Evolutionary conservation across 1,284 basidiomycete species (phyloP).

Genomic region (Apiotrichum montevideense): DNA sequence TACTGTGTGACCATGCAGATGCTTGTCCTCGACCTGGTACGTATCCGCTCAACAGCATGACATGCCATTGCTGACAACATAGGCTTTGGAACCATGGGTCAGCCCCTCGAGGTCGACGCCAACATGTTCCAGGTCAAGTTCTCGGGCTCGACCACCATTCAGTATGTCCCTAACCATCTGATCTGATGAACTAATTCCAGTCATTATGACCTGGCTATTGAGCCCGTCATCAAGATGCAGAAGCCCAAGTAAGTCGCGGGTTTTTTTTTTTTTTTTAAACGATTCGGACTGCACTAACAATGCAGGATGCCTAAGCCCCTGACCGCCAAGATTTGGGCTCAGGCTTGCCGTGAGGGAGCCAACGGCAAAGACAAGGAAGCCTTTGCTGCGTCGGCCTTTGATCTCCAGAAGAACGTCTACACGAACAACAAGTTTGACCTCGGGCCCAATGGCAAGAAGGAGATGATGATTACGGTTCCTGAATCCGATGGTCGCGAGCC

Average conservation of each 20-base stretch:
- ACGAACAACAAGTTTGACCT: constrained; percentile 27
- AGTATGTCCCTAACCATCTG: constrained; percentile 13
- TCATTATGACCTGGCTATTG: constrained; percentile 16
- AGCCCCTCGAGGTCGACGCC: constrained; percentile 32
- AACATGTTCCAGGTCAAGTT: constrained; percentile 42
- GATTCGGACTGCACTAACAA: background rate
- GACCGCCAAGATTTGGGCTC: constrained; percentile 34
- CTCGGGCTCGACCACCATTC: constrained; percentile 21
- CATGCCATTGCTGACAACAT: background rate
- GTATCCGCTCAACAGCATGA: background rate
- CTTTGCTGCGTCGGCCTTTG: constrained; percentile 33
- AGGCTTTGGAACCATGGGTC: constrained; percentile 36
- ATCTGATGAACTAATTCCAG: constrained; percentile 9
- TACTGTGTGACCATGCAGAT: constrained; percentile 1
- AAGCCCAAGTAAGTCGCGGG: constrained; percentile 21
- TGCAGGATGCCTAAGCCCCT: constrained; percentile 38
- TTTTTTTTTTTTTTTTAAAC: background rate
- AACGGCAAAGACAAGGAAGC: constrained; percentile 15
- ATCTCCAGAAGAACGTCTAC: constrained; percentile 42
- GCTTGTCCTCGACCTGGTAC: constrained; percentile 15
- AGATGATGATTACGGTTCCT: constrained; percentile 35
- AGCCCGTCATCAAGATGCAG: constrained; percentile 11
- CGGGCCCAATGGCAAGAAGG: constrained; percentile 24
- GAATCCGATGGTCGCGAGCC: constrained; percentile 32
- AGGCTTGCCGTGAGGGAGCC: constrained; percentile 19